A percentile compares a stretch with the other conserved stretches of the same genome.
These are phyloP conservation scores for Komagataella kurtzmanii DNA, from an alignment of 805 yeast genomes.

Conservation along the genomic window DNA sequence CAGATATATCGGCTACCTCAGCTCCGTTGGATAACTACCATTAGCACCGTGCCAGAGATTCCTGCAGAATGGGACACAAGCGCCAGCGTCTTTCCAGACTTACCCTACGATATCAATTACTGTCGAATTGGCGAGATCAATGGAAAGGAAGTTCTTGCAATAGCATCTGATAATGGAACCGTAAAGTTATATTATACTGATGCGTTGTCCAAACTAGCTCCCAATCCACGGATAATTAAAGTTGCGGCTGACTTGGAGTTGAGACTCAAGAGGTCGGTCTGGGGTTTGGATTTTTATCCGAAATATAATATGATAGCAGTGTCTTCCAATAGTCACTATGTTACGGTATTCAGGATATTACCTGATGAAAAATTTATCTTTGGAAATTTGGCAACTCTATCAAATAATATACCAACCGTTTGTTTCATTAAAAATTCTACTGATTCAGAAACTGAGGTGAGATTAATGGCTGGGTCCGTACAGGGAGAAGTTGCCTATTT, in stretches of 20 bases:
- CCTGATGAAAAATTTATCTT: slow-evolving; percentile 5
- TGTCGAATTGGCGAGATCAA: slow-evolving; percentile 24
- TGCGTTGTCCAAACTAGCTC: slow-evolving; percentile 9
- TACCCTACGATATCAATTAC: slow-evolving; percentile 44
- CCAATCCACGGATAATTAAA: slow-evolving; percentile 3
- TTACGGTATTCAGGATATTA: slow-evolving; percentile 25
- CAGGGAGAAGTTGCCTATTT: not conserved
- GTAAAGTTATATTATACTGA: slow-evolving; percentile 23
- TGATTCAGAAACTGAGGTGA: slow-evolving; percentile 4
- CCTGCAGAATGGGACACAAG: not conserved
- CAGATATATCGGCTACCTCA: not conserved
- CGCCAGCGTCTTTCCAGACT: slow-evolving; percentile 29
- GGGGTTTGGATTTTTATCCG: slow-evolving; percentile 45
- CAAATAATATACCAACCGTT: slow-evolving; percentile 46
- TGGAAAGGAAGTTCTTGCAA: slow-evolving; percentile 27
- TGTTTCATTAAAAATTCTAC: slow-evolving; percentile 18
- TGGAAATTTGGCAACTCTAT: slow-evolving; percentile 21
- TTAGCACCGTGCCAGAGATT: not conserved
- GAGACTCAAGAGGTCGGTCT: slow-evolving; percentile 33
- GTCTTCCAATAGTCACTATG: slow-evolving; percentile 39
- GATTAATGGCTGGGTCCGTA: not conserved
- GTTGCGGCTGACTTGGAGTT: slow-evolving; percentile 12
- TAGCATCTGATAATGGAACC: slow-evolving; percentile 44
- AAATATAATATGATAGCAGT: slow-evolving; percentile 24
- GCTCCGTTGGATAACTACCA: not conserved